phyloP scores from a whole-genome alignment of 2,329 filamentous ascomycete species.

The Zarea fungicola region DNA sequence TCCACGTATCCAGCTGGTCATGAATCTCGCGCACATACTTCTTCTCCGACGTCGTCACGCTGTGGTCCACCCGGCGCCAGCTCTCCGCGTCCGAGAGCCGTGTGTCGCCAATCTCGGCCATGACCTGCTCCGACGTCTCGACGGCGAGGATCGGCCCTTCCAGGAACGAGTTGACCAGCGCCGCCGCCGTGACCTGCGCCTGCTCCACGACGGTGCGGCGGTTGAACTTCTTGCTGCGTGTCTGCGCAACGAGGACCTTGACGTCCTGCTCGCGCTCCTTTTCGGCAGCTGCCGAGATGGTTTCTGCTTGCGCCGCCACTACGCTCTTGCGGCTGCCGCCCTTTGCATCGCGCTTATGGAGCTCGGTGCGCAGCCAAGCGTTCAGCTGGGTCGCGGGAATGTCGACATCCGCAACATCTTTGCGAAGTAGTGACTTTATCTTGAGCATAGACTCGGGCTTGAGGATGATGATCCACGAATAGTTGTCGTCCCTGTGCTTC shows the following conservation, averaged over 20 bases:
- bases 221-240: conserved; percentile 87
- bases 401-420: conserved; percentile 70
- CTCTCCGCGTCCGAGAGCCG: conserved; percentile 73
- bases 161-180: conserved; percentile 64
- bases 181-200: conserved; percentile 53
- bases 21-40: conserved; percentile 81
- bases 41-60: conserved; percentile 68
- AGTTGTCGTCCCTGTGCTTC: conserved; percentile 69
- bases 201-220: conserved; percentile 81
- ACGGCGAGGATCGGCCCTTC: conserved; percentile 80
- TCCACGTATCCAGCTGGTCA: conserved; percentile 64
- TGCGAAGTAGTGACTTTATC: conserved; percentile 70
- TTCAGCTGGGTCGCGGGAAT: conserved; percentile 68
- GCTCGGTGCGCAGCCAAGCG: conserved; percentile 72
- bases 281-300: conserved; percentile 26
- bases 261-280: conserved; percentile 62
- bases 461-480: conserved; percentile 85
- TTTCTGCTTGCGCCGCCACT: conserved; percentile 12
- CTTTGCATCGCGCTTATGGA: conserved; percentile 65
- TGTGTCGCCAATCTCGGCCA: conserved; percentile 71
- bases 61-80: conserved; percentile 78
- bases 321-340: conserved; percentile 30
- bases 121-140: conserved; percentile 77
- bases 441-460: conserved; percentile 75
- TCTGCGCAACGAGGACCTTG: conserved; percentile 75